Conservation (phyloP, 2,329 filamentous ascomycete species). For the Fusarium verrucosum region DNA sequence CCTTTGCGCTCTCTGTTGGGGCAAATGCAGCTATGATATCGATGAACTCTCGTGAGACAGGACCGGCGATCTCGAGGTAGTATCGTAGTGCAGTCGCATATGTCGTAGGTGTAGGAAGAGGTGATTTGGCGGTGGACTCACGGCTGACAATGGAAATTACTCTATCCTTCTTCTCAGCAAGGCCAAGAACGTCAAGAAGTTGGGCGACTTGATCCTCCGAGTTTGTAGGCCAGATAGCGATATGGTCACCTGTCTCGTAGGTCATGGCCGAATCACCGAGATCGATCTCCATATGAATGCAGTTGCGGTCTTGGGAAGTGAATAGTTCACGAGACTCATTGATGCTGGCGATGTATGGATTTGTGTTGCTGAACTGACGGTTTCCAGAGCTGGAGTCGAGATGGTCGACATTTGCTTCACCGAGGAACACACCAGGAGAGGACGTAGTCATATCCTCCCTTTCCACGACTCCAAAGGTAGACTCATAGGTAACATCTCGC, state of each 20-base stretch:
- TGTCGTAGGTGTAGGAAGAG: slow-evolving; percentile 8
- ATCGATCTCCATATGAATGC: not conserved
- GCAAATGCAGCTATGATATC: not conserved
- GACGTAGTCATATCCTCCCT: not conserved
- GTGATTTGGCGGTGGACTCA: not conserved
- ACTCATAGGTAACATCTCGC: not conserved
- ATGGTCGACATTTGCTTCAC: not conserved
- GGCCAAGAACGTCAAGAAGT: not conserved
- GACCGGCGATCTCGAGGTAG: slow-evolving; percentile 8
- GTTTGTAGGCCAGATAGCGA: not conserved
- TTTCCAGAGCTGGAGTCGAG: not conserved
- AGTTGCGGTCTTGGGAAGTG: not conserved
- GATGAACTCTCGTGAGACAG: slow-evolving; percentile 8
- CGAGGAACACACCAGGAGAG: not conserved
- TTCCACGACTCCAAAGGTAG: not conserved
- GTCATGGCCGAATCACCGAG: not conserved
- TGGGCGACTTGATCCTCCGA: not conserved
- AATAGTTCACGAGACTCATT: not conserved
- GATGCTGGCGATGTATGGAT: not conserved
- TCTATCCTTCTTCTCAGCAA: not conserved
- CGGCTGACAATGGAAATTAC: not conserved
- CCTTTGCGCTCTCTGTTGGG: not conserved
- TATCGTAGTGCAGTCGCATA: not conserved
- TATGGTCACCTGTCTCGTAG: not conserved
- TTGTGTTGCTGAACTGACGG: not conserved